These are phyloP conservation scores for Vitis rupestris DNA, from an alignment of 164 flowering plant genomes.

Conservation along the genomic window DNA sequence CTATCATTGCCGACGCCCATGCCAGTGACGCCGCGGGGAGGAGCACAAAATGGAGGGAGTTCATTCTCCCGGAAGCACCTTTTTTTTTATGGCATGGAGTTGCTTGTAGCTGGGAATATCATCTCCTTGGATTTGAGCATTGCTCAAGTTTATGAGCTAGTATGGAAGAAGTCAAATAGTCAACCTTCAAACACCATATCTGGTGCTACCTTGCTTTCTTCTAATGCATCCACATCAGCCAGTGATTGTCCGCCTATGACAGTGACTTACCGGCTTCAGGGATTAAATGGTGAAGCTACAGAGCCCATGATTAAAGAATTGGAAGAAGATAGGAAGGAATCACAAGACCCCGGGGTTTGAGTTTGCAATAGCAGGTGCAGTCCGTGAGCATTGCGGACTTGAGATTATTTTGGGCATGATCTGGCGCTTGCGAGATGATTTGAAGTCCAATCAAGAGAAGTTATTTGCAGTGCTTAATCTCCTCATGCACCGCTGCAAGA, in stretches of 20 bases:
- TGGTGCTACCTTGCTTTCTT: conserved; percentile 47
- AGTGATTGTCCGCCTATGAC: conserved; percentile 93
- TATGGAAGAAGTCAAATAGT: conserved; percentile 87
- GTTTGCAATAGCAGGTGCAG: conserved; percentile 98
- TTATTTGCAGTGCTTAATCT: conserved; percentile 83
- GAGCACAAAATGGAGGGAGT: too few relatives aligned
- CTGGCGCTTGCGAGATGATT: conserved; percentile 82
- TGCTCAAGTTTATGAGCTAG: conserved; percentile 96
- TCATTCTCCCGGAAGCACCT: too few relatives aligned
- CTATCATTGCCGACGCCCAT: too few relatives aligned
- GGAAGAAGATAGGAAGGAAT: conserved; percentile 97
- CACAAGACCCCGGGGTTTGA: conserved; percentile 98
- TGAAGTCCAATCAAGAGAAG: conserved; percentile 92
- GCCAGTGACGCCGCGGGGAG: too few relatives aligned
- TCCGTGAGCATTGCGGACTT: conserved; percentile 87
- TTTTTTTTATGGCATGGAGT: conserved; percentile 98
- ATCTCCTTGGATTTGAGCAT: conserved; percentile 95
- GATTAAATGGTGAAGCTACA: conserved; percentile 99
- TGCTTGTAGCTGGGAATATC: conserved; percentile 96
- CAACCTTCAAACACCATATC: conserved; percentile 54
- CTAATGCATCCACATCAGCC: conserved; percentile 45
- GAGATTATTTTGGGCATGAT: conserved; percentile 88
- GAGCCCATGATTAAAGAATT: conserved; percentile 99
- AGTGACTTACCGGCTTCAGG: conserved; percentile 98
- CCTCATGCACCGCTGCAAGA: conserved; percentile 95